Percentiles rank a stretch among this genome's conserved stretches.
These are phyloP conservation scores for Phytomonas serpens DNA, from an alignment of 208 protist species.

Conservation along the genomic window DNA sequence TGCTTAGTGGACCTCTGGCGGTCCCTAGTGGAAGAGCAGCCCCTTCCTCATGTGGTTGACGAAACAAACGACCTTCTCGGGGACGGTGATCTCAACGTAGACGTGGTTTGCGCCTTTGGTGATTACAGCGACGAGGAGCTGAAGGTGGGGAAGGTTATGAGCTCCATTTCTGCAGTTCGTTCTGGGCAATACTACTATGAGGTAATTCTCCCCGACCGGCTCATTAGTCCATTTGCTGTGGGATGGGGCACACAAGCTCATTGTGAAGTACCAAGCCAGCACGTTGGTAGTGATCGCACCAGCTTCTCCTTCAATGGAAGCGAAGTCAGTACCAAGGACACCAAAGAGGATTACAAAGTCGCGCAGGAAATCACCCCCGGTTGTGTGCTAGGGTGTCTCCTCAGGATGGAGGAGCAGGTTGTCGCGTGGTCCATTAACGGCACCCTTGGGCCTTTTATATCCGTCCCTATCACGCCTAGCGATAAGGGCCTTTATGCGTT, in stretches of 20 bases:
- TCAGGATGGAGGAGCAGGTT: slow-evolving; percentile 65
- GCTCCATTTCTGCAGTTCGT: slow-evolving; percentile 26
- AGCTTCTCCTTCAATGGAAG: slow-evolving; percentile 85
- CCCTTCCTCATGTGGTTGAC: slow-evolving; percentile 69
- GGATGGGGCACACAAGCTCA: slow-evolving; percentile 81
- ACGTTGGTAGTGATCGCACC: slow-evolving; percentile 77
- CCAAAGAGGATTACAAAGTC: slow-evolving; percentile 80
- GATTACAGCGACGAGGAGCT: slow-evolving; percentile 58
- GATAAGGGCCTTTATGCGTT: slow-evolving; percentile 59
- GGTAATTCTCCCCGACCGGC: slow-evolving; percentile 63
- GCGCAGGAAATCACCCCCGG: slow-evolving; percentile 32
- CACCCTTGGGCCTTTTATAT: slow-evolving; percentile 51
- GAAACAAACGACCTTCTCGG: slow-evolving; percentile 5
- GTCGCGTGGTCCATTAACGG: slow-evolving; percentile 86
- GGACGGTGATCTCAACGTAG: slow-evolving; percentile 28
- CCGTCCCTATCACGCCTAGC: slow-evolving; percentile 53
- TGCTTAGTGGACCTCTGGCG: slow-evolving; percentile 75
- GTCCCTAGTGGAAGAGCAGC: slow-evolving; percentile 31
- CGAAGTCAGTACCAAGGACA: slow-evolving; percentile 50
- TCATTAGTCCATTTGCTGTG: slow-evolving; percentile 64
- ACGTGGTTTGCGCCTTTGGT: slow-evolving; percentile 69
- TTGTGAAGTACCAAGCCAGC: slow-evolving; percentile 71
- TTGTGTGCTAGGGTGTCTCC: slow-evolving; percentile 72
- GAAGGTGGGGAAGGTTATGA: slow-evolving; percentile 83
- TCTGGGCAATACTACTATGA: slow-evolving; percentile 84